Conservation (phyloP, 768 basidiomycete genomes). For the Russula brevipes region DNA sequence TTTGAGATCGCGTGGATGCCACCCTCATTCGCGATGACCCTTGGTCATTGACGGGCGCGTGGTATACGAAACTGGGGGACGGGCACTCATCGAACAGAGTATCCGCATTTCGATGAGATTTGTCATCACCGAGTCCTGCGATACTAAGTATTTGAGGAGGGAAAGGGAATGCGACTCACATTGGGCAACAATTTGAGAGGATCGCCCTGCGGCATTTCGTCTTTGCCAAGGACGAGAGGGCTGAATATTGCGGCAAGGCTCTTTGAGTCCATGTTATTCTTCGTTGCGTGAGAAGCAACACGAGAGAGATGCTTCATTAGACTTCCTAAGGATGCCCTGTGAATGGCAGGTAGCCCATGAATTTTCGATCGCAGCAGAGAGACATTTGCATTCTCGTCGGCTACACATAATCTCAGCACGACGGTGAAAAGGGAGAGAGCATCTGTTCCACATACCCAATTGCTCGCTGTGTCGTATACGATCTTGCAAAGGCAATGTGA, state of each 20-base stretch:
- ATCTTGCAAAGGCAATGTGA: constrained; percentile 74
- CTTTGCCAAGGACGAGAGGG: constrained; percentile 85
- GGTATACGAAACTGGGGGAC: constrained; percentile 53
- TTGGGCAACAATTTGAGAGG: constrained; percentile 43
- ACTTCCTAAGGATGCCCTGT: constrained; percentile 77
- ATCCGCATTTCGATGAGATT: constrained; percentile 71
- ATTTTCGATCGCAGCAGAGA: constrained; percentile 81
- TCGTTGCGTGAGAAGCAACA: constrained; percentile 57
- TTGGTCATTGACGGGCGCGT: constrained; percentile 50
- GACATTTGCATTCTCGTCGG: constrained; percentile 65
- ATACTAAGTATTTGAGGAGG: constrained; percentile 1
- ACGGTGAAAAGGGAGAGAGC: background rate
- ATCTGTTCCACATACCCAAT: constrained; percentile 44
- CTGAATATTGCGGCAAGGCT: constrained; percentile 91
- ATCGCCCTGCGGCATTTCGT: constrained; percentile 79
- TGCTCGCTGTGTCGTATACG: constrained; percentile 77
- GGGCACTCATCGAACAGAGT: constrained; percentile 59
- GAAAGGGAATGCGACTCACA: too few relatives aligned
- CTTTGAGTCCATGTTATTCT: constrained; percentile 92
- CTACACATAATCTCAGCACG: constrained; percentile 35
- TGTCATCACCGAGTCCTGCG: constrained; percentile 70
- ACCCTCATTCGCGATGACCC: constrained; percentile 71
- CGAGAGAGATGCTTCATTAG: constrained; percentile 78
- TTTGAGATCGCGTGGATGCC: constrained; percentile 33
- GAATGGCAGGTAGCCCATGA: constrained; percentile 73